Percentiles rank a stretch among this genome's conserved stretches.
Conservation (phyloP, 176 grass and related monocot species). For the Dendrocalamus sinicus region DNA sequence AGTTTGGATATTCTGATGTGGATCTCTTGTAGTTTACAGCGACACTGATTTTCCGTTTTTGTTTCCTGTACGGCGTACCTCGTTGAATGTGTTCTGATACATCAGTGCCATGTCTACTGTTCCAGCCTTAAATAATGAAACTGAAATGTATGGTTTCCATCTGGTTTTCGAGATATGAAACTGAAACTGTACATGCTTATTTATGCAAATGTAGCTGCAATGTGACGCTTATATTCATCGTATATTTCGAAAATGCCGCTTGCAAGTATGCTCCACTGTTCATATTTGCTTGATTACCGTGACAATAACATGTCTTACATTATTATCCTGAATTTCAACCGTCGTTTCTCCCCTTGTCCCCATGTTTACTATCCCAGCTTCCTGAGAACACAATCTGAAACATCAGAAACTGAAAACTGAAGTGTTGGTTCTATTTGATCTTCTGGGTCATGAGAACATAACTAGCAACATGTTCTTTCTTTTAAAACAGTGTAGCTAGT, state of each 20-base stretch:
- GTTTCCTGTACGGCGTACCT: slow-evolving; percentile 11
- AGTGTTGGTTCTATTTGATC: background rate
- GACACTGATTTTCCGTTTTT: slow-evolving; percentile 9
- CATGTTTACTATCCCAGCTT: background rate
- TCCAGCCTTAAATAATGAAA: slow-evolving; percentile 47
- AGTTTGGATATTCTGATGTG: slow-evolving; percentile 7
- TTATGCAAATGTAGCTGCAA: background rate
- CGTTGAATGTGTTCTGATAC: slow-evolving; percentile 14
- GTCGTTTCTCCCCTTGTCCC: background rate
- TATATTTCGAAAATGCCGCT: background rate
- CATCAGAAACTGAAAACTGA: background rate
- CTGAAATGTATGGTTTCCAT: background rate
- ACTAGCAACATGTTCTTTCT: background rate
- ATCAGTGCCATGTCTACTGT: background rate
- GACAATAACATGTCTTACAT: background rate
- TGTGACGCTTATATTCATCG: background rate
- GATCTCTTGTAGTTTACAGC: slow-evolving; percentile 39
- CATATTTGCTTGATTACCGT: background rate
- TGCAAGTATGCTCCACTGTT: background rate
- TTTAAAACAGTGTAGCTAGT: background rate
- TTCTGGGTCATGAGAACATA: background rate
- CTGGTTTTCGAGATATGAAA: background rate
- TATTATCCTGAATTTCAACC: background rate
- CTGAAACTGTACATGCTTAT: background rate
- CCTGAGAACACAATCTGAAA: background rate